phyloP scores from a whole-genome alignment of 768 basidiomycete species.

The Tylopilus intermedius region DNA sequence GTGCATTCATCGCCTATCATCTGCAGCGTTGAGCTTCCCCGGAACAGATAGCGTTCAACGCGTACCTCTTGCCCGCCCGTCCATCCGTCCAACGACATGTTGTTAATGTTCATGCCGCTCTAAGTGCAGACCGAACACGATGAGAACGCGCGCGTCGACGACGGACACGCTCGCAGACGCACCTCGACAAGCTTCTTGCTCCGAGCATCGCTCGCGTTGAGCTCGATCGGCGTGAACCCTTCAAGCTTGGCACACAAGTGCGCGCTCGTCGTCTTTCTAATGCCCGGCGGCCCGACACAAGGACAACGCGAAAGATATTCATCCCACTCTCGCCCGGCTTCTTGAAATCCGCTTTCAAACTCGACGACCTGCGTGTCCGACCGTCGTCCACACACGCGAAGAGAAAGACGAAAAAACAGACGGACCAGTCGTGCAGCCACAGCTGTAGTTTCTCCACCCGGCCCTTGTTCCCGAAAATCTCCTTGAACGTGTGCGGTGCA shows the following conservation, averaged over 20 bases:
- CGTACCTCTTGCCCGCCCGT: constrained; percentile 55
- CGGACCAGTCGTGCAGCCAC: constrained; percentile 88
- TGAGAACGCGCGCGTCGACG: neutral
- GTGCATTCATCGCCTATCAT: constrained; percentile 52
- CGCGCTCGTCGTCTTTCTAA: constrained; percentile 95
- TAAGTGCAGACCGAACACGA: constrained; percentile 24
- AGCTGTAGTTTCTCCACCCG: constrained; percentile 81
- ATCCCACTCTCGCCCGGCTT: constrained; percentile 90
- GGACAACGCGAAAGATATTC: constrained; percentile 79
- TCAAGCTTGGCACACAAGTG: constrained; percentile 88
- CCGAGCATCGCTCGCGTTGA: constrained; percentile 92
- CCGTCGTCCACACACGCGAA: neutral
- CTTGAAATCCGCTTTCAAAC: constrained; percentile 75
- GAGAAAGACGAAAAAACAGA: neutral
- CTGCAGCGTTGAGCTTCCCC: neutral
- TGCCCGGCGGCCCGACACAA: constrained; percentile 92
- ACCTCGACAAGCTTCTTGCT: constrained; percentile 98
- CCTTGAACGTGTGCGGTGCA: constrained; percentile 80
- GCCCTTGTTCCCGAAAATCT: constrained; percentile 93
- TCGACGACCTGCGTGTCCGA: constrained; percentile 70
- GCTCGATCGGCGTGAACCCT: constrained; percentile 88
- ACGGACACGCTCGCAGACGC: neutral
- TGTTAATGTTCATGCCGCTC: constrained; percentile 88
- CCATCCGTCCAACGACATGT: constrained; percentile 85
- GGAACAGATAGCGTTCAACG: constrained; percentile 13